These are phyloP conservation scores for Fusarium sp. DNA, from an alignment of 2,329 filamentous ascomycete genomes.

Conservation along the genomic window DNA sequence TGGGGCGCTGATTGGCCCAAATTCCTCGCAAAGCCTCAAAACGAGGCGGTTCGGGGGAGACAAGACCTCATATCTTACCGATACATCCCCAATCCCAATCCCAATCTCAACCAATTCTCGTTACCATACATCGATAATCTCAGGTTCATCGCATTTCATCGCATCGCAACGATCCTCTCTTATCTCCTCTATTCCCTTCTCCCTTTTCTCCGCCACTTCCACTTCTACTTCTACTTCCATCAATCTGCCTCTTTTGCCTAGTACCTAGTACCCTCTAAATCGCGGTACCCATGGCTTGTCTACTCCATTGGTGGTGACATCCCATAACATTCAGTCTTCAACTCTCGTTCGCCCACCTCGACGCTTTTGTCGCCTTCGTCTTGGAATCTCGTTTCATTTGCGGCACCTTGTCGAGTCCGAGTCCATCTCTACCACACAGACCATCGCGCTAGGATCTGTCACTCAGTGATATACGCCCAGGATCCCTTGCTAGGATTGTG, in stretches of 20 bases:
- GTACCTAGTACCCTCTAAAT: not conserved
- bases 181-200: constrained; percentile 13
- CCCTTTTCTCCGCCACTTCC: constrained; percentile 12
- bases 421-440: constrained; percentile 11
- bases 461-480: not conserved
- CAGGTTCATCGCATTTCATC: not conserved
- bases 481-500: constrained; percentile 31
- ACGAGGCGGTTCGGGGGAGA: constrained; percentile 34
- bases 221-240: constrained; percentile 14
- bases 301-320: constrained; percentile 1
- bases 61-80: constrained; percentile 11
- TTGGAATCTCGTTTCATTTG: too few species aligned
- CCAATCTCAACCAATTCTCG: not conserved
- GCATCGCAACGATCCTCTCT: constrained; percentile 16
- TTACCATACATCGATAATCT: not conserved
- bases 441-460: constrained; percentile 22
- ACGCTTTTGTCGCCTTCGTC: not conserved
- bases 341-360: constrained; percentile 8
- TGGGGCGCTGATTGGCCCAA: constrained; percentile 22
- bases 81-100: not conserved
- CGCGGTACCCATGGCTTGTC: constrained; percentile 8
- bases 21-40: constrained; percentile 31
- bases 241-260: constrained; percentile 12
- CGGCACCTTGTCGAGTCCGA: not conserved
- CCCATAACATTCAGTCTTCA: constrained; percentile 8